Evolutionary conservation across 805 yeast genomes (phyloP).

Genomic region (Hanseniaspora valbyensis): DNA sequence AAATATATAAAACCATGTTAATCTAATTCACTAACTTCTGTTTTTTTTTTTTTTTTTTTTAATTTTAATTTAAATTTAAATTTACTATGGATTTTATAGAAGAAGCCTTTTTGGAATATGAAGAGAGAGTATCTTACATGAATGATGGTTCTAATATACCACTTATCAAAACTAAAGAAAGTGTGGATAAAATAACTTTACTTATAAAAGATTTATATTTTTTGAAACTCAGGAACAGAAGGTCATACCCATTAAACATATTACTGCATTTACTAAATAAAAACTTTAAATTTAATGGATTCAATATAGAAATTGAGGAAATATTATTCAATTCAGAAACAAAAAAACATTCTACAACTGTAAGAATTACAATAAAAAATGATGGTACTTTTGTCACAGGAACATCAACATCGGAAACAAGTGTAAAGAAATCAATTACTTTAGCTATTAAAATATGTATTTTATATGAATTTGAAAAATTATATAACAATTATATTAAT

Average conservation of each 20-base stretch:
- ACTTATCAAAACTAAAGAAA: neutral
- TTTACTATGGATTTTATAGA: constrained; percentile 19
- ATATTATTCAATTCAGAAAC: constrained; percentile 4
- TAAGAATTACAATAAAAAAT: neutral
- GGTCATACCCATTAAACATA: constrained; percentile 28
- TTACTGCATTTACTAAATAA: constrained; percentile 38
- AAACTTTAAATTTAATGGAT: constrained; percentile 46
- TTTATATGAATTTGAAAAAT: neutral
- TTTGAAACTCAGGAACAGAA: neutral
- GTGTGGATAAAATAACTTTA: neutral
- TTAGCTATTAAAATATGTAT: constrained; percentile 7
- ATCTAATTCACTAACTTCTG: too few species aligned
- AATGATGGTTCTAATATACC: neutral
- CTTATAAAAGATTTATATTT: constrained; percentile 2
- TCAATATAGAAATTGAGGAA: constrained; percentile 18
- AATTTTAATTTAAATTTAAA: too few species aligned
- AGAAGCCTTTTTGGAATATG: neutral
- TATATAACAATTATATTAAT: constrained; percentile 6
- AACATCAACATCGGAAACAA: neutral
- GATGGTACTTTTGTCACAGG: constrained; percentile 2
- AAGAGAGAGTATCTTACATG: neutral
- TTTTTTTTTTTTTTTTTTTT: too few species aligned
- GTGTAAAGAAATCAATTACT: constrained; percentile 4
- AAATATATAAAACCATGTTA: too few species aligned
- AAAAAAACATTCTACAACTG: constrained; percentile 13